phyloP scores from a whole-genome alignment of 202 grass and related monocot genomes.

The Bolboschoenoplectus hybrid region DNA sequence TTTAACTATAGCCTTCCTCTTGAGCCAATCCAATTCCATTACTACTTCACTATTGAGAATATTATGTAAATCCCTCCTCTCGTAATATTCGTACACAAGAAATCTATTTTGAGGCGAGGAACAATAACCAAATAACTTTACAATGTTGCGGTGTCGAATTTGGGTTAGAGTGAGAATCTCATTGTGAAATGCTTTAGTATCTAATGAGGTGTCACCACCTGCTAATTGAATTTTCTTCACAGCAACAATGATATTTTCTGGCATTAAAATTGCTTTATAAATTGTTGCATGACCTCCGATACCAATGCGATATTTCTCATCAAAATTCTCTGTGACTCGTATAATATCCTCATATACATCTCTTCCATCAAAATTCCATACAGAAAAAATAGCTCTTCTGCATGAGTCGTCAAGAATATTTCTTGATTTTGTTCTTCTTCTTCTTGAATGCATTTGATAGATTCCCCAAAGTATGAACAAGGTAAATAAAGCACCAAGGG shows the following conservation, averaged over 20 bases:
- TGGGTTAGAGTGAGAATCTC: slow-evolving; percentile 15
- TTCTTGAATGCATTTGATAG: slow-evolving; percentile 10
- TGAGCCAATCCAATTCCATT: slow-evolving; percentile 39
- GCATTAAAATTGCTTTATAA: background rate
- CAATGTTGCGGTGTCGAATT: slow-evolving; percentile 8
- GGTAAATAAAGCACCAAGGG: background rate
- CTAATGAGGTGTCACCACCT: background rate
- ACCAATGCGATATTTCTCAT: background rate
- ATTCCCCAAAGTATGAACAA: background rate
- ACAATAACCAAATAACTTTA: slow-evolving; percentile 26
- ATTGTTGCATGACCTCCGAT: background rate
- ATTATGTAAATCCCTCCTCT: slow-evolving; percentile 29
- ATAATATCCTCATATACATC: slow-evolving; percentile 9
- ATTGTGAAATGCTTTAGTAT: background rate
- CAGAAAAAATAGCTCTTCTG: background rate
- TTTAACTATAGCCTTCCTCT: slow-evolving; percentile 28
- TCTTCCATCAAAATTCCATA: slow-evolving; percentile 2
- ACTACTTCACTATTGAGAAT: slow-evolving; percentile 28
- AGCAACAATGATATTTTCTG: background rate
- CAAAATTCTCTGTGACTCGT: background rate
- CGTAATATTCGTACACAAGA: slow-evolving; percentile 43
- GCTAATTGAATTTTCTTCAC: background rate
- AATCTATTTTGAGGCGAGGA: slow-evolving; percentile 13
- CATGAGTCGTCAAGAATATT: background rate
- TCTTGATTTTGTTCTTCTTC: background rate